Percentiles rank a stretch among this genome's conserved stretches.
phyloP scores from a whole-genome alignment of 768 basidiomycete genomes.

The Psilocybe tampanensis region DNA sequence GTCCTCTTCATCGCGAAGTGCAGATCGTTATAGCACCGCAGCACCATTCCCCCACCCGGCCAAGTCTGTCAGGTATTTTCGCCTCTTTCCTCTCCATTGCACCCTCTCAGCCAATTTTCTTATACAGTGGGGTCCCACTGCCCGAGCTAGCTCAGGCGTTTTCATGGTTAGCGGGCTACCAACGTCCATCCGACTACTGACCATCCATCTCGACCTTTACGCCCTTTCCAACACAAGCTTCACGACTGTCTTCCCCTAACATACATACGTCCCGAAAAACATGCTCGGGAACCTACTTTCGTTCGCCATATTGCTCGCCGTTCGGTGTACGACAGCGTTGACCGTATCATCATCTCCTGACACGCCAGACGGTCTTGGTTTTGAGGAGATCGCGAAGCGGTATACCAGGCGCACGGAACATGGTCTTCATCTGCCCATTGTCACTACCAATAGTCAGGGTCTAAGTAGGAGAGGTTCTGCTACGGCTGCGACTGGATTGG shows the following conservation, averaged over 20 bases:
- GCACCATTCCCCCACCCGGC: neutral
- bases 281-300: neutral
- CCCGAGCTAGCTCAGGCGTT: neutral
- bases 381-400: constrained; percentile 25
- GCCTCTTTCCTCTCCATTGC: neutral
- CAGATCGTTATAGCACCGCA: neutral
- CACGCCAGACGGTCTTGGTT: constrained; percentile 4
- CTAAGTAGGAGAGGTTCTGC: constrained; percentile 32
- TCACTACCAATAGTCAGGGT: constrained; percentile 20
- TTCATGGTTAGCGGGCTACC: constrained; percentile 22
- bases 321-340: neutral
- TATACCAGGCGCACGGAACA: constrained; percentile 31
- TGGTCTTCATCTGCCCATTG: constrained; percentile 42
- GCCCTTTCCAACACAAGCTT: neutral
- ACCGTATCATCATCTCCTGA: neutral
- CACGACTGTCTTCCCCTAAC: neutral
- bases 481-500: constrained; percentile 50
- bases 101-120: neutral
- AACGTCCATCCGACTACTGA: constrained; percentile 5
- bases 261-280: neutral
- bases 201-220: neutral
- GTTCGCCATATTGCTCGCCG: neutral
- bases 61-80: neutral
- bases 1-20: no score
- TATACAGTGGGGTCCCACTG: neutral